These are phyloP conservation scores for Xerocomus spinulosus DNA, from an alignment of 768 basidiomycete genomes.

Conservation along the genomic window DNA sequence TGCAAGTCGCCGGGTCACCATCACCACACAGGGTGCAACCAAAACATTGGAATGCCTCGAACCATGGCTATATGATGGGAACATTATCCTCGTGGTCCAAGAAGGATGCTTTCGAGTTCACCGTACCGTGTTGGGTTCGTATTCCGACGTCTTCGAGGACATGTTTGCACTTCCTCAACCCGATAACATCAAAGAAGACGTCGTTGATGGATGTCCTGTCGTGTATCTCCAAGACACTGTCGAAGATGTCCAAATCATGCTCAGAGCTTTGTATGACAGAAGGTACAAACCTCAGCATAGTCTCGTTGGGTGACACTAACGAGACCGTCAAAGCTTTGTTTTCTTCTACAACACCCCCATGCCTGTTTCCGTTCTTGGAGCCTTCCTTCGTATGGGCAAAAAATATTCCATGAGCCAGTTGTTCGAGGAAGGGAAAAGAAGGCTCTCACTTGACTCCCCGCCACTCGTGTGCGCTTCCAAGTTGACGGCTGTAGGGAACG, in stretches of 20 bases:
- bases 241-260: constrained; percentile 10
- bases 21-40: not conserved
- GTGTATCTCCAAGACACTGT: constrained; percentile 13
- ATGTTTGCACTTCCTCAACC: constrained; percentile 21
- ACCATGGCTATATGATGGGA: constrained; percentile 24
- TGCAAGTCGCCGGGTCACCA: not conserved
- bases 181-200: not conserved
- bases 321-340: constrained; percentile 2
- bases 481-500: not conserved
- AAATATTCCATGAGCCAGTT: constrained; percentile 12
- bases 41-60: not conserved
- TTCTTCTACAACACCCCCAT: constrained; percentile 6
- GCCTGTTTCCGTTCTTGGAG: constrained; percentile 5
- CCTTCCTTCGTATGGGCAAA: constrained; percentile 14
- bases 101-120: constrained; percentile 30
- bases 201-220: constrained; percentile 21
- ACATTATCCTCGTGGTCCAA: constrained; percentile 24
- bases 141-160: constrained; percentile 31
- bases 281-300: not conserved
- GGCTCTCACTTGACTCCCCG: not conserved
- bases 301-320: not conserved
- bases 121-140: constrained; percentile 19
- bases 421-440: constrained; percentile 7
- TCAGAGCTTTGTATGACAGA: constrained; percentile 19
- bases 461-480: not conserved